These are phyloP conservation scores for Taphrina wiesneri DNA, from an alignment of 1,139 yeast species.

Conservation along the genomic window DNA sequence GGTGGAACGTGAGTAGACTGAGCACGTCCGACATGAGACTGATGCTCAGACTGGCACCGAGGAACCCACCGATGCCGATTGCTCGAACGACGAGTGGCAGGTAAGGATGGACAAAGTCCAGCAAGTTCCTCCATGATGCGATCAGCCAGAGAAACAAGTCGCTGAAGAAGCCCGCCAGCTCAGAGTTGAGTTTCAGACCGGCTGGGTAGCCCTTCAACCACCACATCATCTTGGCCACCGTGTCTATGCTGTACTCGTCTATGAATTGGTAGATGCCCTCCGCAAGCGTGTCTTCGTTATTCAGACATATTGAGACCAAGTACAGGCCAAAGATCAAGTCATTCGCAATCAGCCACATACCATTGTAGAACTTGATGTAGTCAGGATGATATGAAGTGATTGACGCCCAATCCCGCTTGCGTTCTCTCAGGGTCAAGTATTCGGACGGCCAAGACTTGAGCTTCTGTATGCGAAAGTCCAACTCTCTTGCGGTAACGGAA, in stretches of 20 bases:
- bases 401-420: slow-evolving; percentile 46
- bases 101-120: slow-evolving; percentile 43
- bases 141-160: slow-evolving; percentile 85
- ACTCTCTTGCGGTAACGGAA: slow-evolving; percentile 68
- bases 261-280: slow-evolving; percentile 39
- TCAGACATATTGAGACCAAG: slow-evolving; percentile 55
- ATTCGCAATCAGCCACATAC: slow-evolving; percentile 81
- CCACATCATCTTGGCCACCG: slow-evolving; percentile 54
- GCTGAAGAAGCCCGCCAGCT: slow-evolving; percentile 80
- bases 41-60: slow-evolving; percentile 64
- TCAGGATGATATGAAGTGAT: slow-evolving; percentile 53
- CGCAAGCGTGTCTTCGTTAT: slow-evolving; percentile 46
- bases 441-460: slow-evolving; percentile 79
- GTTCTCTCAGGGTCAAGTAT: slow-evolving; percentile 57
- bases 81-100: slow-evolving; percentile 46
- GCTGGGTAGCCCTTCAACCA: slow-evolving; percentile 93
- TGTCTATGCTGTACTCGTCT: slow-evolving; percentile 46
- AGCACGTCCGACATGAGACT: slow-evolving; percentile 67
- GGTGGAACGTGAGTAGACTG: slow-evolving; percentile 66
- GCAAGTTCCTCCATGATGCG: slow-evolving; percentile 58
- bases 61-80: slow-evolving; percentile 52
- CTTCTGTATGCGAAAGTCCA: slow-evolving; percentile 76
- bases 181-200: slow-evolving; percentile 87
- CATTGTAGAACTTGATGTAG: slow-evolving; percentile 84
- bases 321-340: slow-evolving; percentile 77